A percentile compares a stretch with the other conserved stretches of the same genome.
Evolutionary conservation across 2,329 filamentous ascomycete genomes (phyloP).

Genomic region (Microcera coccophila): DNA sequence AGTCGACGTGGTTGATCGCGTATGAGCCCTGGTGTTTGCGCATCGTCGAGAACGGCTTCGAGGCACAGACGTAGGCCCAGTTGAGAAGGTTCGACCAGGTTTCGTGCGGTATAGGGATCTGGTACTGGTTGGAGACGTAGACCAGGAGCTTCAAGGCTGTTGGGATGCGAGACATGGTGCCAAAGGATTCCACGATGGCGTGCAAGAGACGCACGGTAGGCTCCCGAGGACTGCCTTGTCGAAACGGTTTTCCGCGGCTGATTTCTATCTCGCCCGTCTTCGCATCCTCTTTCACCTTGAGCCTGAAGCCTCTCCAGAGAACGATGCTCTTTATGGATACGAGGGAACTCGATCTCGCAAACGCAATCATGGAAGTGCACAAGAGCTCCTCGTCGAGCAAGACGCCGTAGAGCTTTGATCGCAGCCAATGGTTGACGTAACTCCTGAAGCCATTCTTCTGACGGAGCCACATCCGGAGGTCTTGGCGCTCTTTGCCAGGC

Average conservation of each 20-base stretch:
- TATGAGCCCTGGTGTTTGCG: constrained; percentile 33
- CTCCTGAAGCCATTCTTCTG: constrained; percentile 24
- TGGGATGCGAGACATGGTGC: constrained; percentile 60
- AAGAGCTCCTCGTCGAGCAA: constrained; percentile 37
- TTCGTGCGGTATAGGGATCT: constrained; percentile 50
- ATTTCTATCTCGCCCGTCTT: constrained; percentile 22
- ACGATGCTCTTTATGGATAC: constrained; percentile 33
- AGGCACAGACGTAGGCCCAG: constrained; percentile 59
- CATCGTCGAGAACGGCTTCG: constrained; percentile 34
- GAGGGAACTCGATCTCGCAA: constrained; percentile 37
- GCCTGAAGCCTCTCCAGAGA: constrained; percentile 29
- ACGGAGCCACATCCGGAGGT: constrained; percentile 26
- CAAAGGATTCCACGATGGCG: constrained; percentile 64
- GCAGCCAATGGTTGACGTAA: constrained; percentile 29
- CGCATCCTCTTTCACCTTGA: constrained; percentile 21
- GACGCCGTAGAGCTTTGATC: constrained; percentile 23
- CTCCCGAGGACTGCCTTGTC: constrained; percentile 48
- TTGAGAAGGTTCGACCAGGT: constrained; percentile 66
- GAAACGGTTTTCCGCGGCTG: constrained; percentile 37
- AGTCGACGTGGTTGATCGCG: constrained; percentile 33
- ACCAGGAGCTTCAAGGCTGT: constrained; percentile 58
- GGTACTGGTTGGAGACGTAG: constrained; percentile 57
- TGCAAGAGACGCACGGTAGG: constrained; percentile 59
- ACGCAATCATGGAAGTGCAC: constrained; percentile 41
- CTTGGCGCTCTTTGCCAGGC: constrained; percentile 18